phyloP scores from a whole-genome alignment of 331 rosid genomes.

The Rhamnella rubrinervis region DNA sequence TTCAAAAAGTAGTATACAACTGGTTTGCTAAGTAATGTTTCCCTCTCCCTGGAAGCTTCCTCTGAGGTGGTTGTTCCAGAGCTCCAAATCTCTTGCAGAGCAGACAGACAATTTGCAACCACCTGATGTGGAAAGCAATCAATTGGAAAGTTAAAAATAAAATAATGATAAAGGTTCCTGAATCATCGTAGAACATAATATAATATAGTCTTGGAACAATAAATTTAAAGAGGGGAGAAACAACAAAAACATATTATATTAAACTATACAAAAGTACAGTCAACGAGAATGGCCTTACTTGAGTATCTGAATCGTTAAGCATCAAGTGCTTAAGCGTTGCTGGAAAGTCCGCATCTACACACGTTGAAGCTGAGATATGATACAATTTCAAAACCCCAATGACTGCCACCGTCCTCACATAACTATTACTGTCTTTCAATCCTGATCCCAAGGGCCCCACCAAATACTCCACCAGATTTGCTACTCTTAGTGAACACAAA shows the following conservation, averaged over 20 bases:
- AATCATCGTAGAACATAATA: slow-evolving; percentile 8
- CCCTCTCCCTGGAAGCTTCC: slow-evolving; percentile 94
- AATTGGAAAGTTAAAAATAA: slow-evolving; percentile 4
- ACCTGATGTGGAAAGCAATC: slow-evolving; percentile 53
- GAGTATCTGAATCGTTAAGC: slow-evolving; percentile 89
- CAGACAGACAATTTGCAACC: slow-evolving; percentile 91
- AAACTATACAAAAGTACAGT: neutral
- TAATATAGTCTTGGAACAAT: neutral
- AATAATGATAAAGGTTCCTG: slow-evolving; percentile 5
- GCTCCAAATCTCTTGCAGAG: slow-evolving; percentile 96
- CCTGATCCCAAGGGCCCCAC: slow-evolving; percentile 94
- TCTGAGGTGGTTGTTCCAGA: slow-evolving; percentile 78
- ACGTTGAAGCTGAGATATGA: slow-evolving; percentile 90
- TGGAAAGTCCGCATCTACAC: slow-evolving; percentile 90
- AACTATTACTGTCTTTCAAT: slow-evolving; percentile 81
- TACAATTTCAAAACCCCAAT: slow-evolving; percentile 87
- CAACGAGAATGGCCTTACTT: slow-evolving; percentile 41
- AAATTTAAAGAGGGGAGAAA: neutral
- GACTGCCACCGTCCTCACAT: slow-evolving; percentile 91
- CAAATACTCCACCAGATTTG: slow-evolving; percentile 93
- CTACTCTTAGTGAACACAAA: slow-evolving; percentile 83
- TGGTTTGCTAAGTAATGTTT: slow-evolving; percentile 85
- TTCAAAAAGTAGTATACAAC: slow-evolving; percentile 74
- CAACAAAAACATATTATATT: neutral
- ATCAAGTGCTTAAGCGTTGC: slow-evolving; percentile 69